Evolutionary conservation across 257 asterid species (phyloP).

Genomic region (Misopates orontium): DNA sequence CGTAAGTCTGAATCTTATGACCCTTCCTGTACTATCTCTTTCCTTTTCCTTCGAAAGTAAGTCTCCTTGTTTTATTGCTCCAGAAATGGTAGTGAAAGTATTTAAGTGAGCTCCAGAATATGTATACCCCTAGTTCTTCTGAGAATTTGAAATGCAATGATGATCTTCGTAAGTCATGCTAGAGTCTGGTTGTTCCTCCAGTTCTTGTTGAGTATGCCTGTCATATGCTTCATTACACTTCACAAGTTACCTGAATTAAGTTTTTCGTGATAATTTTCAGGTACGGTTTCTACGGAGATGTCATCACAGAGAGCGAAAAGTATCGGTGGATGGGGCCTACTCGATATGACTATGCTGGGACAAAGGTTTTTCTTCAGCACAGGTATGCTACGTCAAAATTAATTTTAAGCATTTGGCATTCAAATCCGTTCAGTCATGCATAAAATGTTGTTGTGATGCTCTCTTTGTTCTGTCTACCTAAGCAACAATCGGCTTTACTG

Average conservation of each 20-base stretch:
- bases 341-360: slow-evolving; percentile 92
- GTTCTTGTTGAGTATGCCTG: not conserved
- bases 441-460: not conserved
- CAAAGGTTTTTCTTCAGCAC: slow-evolving; percentile 97
- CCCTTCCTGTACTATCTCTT: slow-evolving; percentile 8
- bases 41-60: not conserved
- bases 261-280: slow-evolving; percentile 40
- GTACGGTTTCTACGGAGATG: slow-evolving; percentile 99
- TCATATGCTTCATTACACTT: slow-evolving; percentile 20
- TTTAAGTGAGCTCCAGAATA: slow-evolving; percentile 3
- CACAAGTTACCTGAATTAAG: slow-evolving; percentile 9
- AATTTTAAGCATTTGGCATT: slow-evolving; percentile 8
- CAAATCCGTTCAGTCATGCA: slow-evolving; percentile 10
- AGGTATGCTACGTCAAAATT: no score
- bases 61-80: not conserved
- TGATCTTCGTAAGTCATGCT: slow-evolving; percentile 7
- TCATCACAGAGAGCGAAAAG: slow-evolving; percentile 92
- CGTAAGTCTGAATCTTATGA: slow-evolving; percentile 11
- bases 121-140: not conserved
- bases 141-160: not conserved
- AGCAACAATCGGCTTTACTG: not conserved
- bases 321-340: slow-evolving; percentile 98
- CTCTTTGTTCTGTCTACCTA: slow-evolving; percentile 1
- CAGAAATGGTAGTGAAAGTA: not conserved
- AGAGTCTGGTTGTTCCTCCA: slow-evolving; percentile 12